These are phyloP conservation scores for Aspergillus homomorphus DNA, from an alignment of 495 filamentous ascomycete genomes.

Conservation along the genomic window DNA sequence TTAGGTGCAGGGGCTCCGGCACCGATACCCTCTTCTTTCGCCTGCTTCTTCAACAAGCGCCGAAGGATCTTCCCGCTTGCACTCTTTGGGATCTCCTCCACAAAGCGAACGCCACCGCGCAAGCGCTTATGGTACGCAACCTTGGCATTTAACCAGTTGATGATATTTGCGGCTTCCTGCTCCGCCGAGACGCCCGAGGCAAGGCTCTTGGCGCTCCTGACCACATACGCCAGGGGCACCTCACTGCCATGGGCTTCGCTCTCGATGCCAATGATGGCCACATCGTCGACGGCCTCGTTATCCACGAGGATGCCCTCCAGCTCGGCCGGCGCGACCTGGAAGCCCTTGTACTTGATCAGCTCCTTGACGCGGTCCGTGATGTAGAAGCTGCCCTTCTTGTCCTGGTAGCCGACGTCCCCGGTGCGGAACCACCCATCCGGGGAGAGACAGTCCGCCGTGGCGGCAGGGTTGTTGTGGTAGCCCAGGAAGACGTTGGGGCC, in stretches of 20 bases:
- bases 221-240: conserved; percentile 79
- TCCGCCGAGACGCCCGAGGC: conserved; percentile 48
- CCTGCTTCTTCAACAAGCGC: conserved; percentile 57
- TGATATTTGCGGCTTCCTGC: conserved; percentile 59
- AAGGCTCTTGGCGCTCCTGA: conserved; percentile 51
- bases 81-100: conserved; percentile 82
- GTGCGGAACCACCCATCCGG: conserved; percentile 61
- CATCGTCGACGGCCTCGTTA: conserved; percentile 74
- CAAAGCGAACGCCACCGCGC: conserved; percentile 77
- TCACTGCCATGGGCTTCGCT: conserved; percentile 69
- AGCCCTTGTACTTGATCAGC: conserved; percentile 85
- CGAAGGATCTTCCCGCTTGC: conserved; percentile 85
- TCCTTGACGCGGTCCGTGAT: conserved; percentile 89
- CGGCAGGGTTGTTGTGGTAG: conserved; percentile 70
- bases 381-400: conserved; percentile 59
- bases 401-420: conserved; percentile 62
- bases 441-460: conserved; percentile 63
- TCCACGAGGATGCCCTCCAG: conserved; percentile 73
- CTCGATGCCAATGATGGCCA: conserved; percentile 80
- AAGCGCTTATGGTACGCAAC: conserved; percentile 73
- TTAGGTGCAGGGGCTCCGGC: conserved; percentile 25
- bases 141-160: conserved; percentile 58
- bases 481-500: conserved; percentile 69
- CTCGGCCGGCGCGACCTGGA: conserved; percentile 86
- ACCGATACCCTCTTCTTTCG: conserved; percentile 37